Percentiles rank a stretch among this genome's conserved stretches.
These are phyloP conservation scores for Hura crepitans DNA, from an alignment of 441 rosid species.

Conservation along the genomic window DNA sequence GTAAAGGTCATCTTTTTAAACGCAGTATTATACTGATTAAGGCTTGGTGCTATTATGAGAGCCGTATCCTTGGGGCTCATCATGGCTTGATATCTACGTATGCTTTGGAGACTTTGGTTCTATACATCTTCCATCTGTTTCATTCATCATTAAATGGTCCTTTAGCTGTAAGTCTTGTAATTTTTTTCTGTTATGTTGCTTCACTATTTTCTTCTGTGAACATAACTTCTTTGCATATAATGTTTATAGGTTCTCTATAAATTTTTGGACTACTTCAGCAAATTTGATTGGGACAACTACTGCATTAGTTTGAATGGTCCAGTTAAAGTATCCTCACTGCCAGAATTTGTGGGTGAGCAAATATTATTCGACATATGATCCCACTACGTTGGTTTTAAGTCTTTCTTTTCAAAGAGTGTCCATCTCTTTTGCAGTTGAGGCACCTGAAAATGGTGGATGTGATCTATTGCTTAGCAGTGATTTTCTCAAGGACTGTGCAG, in stretches of 20 bases:
- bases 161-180: slow-evolving; percentile 54
- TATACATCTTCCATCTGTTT: slow-evolving; percentile 77
- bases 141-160: slow-evolving; percentile 76
- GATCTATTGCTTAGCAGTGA: slow-evolving; percentile 60
- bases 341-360: slow-evolving; percentile 65
- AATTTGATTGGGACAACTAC: slow-evolving; percentile 90
- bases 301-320: slow-evolving; percentile 85
- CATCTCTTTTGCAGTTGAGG: slow-evolving; percentile 48
- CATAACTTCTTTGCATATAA: slow-evolving; percentile 8
- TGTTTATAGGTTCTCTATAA: slow-evolving; percentile 61
- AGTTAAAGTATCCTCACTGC: slow-evolving; percentile 55
- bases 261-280: slow-evolving; percentile 85
- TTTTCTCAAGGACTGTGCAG: slow-evolving; percentile 57
- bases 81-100: slow-evolving; percentile 87
- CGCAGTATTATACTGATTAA: slow-evolving; percentile 79
- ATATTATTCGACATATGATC: background rate
- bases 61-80: slow-evolving; percentile 92
- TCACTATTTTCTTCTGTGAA: background rate
- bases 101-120: slow-evolving; percentile 85
- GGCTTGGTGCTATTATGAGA: slow-evolving; percentile 96
- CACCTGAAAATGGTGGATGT: slow-evolving; percentile 51
- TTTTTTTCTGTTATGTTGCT: background rate
- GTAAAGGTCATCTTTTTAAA: slow-evolving; percentile 79
- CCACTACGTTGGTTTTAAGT: slow-evolving; percentile 6
- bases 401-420: background rate